Base-by-base conservation (phyloP, 164 flowering plant species). In the Litsea cubeba region DNA sequence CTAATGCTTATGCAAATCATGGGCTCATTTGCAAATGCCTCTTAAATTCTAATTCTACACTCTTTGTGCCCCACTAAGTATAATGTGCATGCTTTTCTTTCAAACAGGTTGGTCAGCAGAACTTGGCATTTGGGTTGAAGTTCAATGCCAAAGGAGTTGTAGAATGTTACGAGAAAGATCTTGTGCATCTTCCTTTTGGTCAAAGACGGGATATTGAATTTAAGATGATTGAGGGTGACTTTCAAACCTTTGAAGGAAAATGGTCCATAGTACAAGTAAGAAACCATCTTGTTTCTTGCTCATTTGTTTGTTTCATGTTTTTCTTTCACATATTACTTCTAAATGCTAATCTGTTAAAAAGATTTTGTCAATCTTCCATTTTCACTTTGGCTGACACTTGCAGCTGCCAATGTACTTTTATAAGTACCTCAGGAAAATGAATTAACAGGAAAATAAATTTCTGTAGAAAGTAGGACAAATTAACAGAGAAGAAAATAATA, bases 151-250 rank as follows among this genome's bases (percentile, higher is more conserved):
- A 88, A 82, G 97, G 89, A 75, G 74, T 83, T 58, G 77, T 92
- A 23, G 97, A 92, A 62, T 92, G 94, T 77, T 89, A 82, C 72
- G 95, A 92, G 83, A 84, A 80, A 65, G 92, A 87, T 65, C 84
- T 89, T 62, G 81, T 85, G 84, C 78, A 3, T 74, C 82, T 84
- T 66, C 86, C 90, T 40, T 79, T 17, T 58, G 85, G 94, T 18
- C 81, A 75, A 64, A 87, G 76, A 79, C 90, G 94, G 65, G 95
- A 90, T 75, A 92, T 92, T 78, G 92, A 90, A 30, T 92, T 92
- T 74, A 87, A 85, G 74, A 92, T 92, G 94, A 80, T 89, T 71
- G 90, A 92, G 74, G 97, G 97, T 15, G 95, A 92, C 80, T 92
- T 90, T 71, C 81, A 87, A 74, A 65, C 81, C 62, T 90, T 90